Conservation (phyloP, 768 basidiomycete species). For the Mycena indigotica region DNA sequence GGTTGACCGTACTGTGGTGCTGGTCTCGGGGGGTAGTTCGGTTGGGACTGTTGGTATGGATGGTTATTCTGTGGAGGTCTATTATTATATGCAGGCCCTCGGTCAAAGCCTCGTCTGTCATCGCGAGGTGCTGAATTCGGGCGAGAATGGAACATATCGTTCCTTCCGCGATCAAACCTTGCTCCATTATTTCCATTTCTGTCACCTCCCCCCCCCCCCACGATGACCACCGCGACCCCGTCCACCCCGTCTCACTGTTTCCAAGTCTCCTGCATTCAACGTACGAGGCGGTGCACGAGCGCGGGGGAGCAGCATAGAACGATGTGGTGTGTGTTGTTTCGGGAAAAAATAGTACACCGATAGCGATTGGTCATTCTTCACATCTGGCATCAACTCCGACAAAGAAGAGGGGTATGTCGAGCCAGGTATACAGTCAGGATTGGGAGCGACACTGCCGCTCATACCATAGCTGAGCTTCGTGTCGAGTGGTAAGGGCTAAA, state of each 20-base stretch:
- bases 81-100: slow-evolving; percentile 36
- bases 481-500: slow-evolving; percentile 76
- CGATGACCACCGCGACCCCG: slow-evolving; percentile 44
- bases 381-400: slow-evolving; percentile 63
- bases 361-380: slow-evolving; percentile 83
- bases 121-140: slow-evolving; percentile 38
- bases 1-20: slow-evolving; percentile 25
- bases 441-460: slow-evolving; percentile 76
- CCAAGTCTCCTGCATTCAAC: slow-evolving; percentile 72
- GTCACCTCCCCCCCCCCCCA: slow-evolving; percentile 49
- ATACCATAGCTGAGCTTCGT: slow-evolving; percentile 72
- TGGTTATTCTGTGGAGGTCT: slow-evolving; percentile 27
- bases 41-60: slow-evolving; percentile 36
- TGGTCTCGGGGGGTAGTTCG: slow-evolving; percentile 34
- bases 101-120: slow-evolving; percentile 25
- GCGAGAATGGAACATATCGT: slow-evolving; percentile 52
- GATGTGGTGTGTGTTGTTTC: slow-evolving; percentile 81
- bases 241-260: slow-evolving; percentile 61
- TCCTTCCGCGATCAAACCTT: slow-evolving; percentile 38
- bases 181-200: slow-evolving; percentile 36
- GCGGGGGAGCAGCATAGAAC: slow-evolving; percentile 79
- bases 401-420: slow-evolving; percentile 87
- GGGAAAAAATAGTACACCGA: slow-evolving; percentile 91
- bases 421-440: slow-evolving; percentile 88
- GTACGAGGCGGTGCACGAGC: slow-evolving; percentile 58